Evolutionary conservation across 352 stramenopile species (phyloP), one percentile per base, ranked within the genome.

Genomic region (Halophytophthora polymorphica): DNA sequence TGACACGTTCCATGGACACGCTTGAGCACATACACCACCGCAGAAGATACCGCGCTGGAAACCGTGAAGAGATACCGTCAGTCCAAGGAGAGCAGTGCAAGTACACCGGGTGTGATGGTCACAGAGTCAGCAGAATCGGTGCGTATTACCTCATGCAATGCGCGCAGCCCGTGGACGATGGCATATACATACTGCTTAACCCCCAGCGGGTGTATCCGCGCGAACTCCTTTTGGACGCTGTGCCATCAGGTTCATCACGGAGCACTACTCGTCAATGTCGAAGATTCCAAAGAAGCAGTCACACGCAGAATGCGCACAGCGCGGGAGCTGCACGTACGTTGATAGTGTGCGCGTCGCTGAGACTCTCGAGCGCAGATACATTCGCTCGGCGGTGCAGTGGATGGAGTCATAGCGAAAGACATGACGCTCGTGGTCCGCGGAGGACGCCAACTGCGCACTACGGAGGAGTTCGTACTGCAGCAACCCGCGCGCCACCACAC

Each of bases 171-270:
- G 2, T 34, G 49, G 6, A 73, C 23, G 13, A 76, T 43, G 40
- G 58, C 61, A 23, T 56, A 61, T 0, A 70, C 46, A 36, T 72
- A 78, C 40, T 71, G 56, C 21, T 64, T 63, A 29, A 74, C 62
- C 1, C 43, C 47, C 22, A 77, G 57, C 15, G 65, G 56, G 23
- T 82, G 68, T 29, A 82, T 25, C 6, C 57, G 61, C 6, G 59
- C 65, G 41, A 82, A 82, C 17, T 66, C 64, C 31, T 61, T 56
- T 36, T 67, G 55, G 35, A 66, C 37, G 19, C 64, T 73, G 18
- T 18, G 19, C 39, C 31, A n/a, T 23, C 12, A 2, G 21, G 28
- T 57, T 50, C 25, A 8, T 31, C 25, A 8, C 8, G 8, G 8
- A 56, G 34, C 19, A 23, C 18, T 23, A 28, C 39, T 29, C 2